phyloP scores from a whole-genome alignment of 352 stramenopile genomes.

The Pythium periplocum region DNA sequence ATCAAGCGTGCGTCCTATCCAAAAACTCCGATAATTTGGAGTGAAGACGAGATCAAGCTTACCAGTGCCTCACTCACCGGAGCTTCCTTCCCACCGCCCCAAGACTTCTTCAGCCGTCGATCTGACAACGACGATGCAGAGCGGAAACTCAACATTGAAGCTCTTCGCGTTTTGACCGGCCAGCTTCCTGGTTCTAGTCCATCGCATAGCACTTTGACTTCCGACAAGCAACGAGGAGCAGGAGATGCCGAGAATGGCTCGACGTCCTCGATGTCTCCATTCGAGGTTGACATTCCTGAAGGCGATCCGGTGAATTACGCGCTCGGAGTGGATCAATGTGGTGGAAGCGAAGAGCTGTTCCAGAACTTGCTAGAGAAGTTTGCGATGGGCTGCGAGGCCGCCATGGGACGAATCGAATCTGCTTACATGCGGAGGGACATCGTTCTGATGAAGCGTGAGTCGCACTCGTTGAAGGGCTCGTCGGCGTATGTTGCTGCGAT shows the following conservation, averaged over 20 bases:
- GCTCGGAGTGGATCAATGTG: conserved; percentile 73
- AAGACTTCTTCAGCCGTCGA: background rate
- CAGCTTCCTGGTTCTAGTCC: too few relatives aligned
- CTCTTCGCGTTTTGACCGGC: too few relatives aligned
- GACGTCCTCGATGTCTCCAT: conserved; percentile 10
- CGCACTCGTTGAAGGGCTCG: conserved; percentile 77
- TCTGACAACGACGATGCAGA: too few relatives aligned
- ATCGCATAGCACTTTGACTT: too few relatives aligned
- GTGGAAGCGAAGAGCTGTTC: conserved; percentile 72
- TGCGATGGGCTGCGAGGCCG: conserved; percentile 43
- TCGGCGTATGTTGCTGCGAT: conserved; percentile 75
- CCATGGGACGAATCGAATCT: conserved; percentile 49
- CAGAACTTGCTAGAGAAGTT: conserved; percentile 80
- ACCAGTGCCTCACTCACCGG: background rate
- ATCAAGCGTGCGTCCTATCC: conserved; percentile 16
- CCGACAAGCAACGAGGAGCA: too few relatives aligned
- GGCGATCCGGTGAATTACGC: conserved; percentile 79
- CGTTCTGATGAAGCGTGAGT: conserved; percentile 46
- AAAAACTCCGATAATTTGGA: conserved; percentile 19
- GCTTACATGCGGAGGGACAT: conserved; percentile 46
- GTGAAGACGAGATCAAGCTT: conserved; percentile 10
- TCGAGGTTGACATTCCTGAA: conserved; percentile 54
- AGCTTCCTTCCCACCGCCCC: too few relatives aligned
- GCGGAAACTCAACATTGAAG: too few relatives aligned
- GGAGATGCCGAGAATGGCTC: background rate